A percentile compares a stretch with the other conserved stretches of the same genome.
Evolutionary conservation across 345 rosid genomes (phyloP).

Genomic region (rapeseed (Brassica napus)): DNA sequence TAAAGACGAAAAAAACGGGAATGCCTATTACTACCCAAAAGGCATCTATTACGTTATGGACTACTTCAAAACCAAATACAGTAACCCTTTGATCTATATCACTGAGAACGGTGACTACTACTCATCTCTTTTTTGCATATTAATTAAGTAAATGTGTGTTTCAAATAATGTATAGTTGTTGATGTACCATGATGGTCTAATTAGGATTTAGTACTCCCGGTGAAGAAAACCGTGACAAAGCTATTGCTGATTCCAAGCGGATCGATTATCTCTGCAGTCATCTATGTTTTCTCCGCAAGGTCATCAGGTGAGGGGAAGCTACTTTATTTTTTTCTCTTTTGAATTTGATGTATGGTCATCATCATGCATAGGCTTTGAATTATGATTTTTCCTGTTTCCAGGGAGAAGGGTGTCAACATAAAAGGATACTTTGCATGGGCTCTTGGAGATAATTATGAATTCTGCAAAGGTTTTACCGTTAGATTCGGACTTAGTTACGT

Average conservation of each 20-base stretch:
- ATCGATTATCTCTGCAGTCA: constrained; percentile 29
- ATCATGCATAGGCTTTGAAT: background rate
- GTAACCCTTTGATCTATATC: constrained; percentile 20
- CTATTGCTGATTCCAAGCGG: background rate
- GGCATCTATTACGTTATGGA: constrained; percentile 21
- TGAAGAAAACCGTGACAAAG: background rate
- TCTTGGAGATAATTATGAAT: background rate
- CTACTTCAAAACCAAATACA: background rate
- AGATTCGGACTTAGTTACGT: constrained; percentile 6
- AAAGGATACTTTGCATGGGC: constrained; percentile 32
- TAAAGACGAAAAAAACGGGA: background rate
- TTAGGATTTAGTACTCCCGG: constrained; percentile 1
- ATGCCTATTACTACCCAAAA: constrained; percentile 21
- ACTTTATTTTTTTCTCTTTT: background rate
- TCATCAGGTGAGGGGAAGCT: constrained; percentile 12
- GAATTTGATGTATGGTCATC: background rate
- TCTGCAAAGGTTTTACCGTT: too few relatives aligned
- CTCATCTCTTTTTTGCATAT: background rate
- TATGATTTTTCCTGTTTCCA: background rate
- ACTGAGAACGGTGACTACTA: constrained; percentile 31
- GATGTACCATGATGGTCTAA: background rate
- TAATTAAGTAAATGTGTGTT: background rate
- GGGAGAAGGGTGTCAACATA: constrained; percentile 3
- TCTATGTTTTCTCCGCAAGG: constrained; percentile 29
- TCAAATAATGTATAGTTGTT: background rate